Conservation (phyloP, 1,284 basidiomycete genomes). For the Phlebopus sp. region DNA sequence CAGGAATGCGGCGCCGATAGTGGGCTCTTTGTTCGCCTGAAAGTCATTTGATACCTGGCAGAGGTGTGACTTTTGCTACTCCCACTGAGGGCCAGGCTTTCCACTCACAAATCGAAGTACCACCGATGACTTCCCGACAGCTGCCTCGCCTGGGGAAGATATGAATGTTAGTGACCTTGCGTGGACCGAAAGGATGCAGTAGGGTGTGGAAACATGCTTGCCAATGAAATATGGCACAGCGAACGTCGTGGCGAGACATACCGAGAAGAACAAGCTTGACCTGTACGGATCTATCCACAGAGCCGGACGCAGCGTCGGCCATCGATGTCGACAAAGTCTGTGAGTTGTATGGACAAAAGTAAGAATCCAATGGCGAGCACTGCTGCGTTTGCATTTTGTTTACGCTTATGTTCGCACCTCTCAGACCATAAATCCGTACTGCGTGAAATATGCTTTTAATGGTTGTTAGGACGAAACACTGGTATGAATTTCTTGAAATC, state of each 20-base stretch:
- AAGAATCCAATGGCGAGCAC: neutral
- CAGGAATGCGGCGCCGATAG: constrained; percentile 94
- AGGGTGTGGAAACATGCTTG: constrained; percentile 1
- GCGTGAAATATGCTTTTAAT: no score
- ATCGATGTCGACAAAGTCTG: constrained; percentile 34
- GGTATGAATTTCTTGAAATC: no score
- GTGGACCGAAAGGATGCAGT: neutral
- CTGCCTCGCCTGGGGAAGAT: constrained; percentile 80
- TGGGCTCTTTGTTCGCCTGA: constrained; percentile 96
- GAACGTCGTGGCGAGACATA: constrained; percentile 27
- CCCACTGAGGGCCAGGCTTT: neutral
- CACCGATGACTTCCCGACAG: constrained; percentile 99
- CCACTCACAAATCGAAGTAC: constrained; percentile 91
- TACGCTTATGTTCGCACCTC: constrained; percentile 24
- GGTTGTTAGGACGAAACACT: no score
- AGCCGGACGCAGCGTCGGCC: constrained; percentile 69
- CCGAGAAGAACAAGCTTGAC: constrained; percentile 65
- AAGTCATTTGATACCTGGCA: constrained; percentile 87
- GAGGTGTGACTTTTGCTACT: constrained; percentile 8
- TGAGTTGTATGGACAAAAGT: constrained; percentile 11
- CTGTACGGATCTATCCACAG: constrained; percentile 57
- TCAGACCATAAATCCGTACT: no score
- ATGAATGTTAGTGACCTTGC: neutral
- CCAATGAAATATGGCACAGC: neutral
- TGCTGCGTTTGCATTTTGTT: constrained; percentile 22